phyloP scores from a whole-genome alignment of 2,329 filamentous ascomycete species.

The Trichophyton mentagrophytes region DNA sequence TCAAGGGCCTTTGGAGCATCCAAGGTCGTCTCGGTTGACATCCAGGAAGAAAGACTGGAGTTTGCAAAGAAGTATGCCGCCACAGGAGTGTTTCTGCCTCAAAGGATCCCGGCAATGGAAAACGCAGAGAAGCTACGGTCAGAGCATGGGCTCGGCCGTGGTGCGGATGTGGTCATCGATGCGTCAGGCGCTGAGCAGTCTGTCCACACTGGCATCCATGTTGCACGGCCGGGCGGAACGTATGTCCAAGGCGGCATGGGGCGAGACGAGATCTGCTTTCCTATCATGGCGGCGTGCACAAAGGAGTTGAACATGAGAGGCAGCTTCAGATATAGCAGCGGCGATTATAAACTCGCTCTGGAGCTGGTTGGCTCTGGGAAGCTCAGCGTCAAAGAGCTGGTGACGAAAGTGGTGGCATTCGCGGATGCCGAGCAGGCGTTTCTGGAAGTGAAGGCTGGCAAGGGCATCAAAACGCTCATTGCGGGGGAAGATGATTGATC shows the following conservation, averaged over 20 bases:
- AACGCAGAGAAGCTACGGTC: constrained; percentile 59
- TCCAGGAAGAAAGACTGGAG: constrained; percentile 63
- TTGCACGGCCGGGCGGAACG: constrained; percentile 56
- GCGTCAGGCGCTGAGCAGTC: constrained; percentile 66
- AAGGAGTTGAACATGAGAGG: constrained; percentile 83
- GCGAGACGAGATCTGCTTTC: constrained; percentile 73
- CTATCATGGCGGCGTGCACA: constrained; percentile 75
- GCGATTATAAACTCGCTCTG: constrained; percentile 76
- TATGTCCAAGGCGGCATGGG: constrained; percentile 90
- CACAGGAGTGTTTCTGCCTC: constrained; percentile 45
- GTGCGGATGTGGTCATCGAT: constrained; percentile 69
- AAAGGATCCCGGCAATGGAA: constrained; percentile 51
- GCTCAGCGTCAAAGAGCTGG: constrained; percentile 63
- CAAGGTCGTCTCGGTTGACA: constrained; percentile 77
- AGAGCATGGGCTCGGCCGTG: constrained; percentile 49
- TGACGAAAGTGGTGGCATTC: constrained; percentile 67
- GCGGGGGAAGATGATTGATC: constrained; percentile 19
- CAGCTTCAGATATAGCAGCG: constrained; percentile 77
- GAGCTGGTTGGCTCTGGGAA: constrained; percentile 60
- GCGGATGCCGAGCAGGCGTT: constrained; percentile 76
- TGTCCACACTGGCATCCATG: constrained; percentile 62
- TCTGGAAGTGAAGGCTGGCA: constrained; percentile 68
- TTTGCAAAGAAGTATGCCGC: constrained; percentile 60
- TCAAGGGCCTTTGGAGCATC: constrained; percentile 73
- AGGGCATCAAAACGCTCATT: constrained; percentile 43